Base-by-base conservation (phyloP, 768 basidiomycete genomes). In the Tylopilus balloui region DNA sequence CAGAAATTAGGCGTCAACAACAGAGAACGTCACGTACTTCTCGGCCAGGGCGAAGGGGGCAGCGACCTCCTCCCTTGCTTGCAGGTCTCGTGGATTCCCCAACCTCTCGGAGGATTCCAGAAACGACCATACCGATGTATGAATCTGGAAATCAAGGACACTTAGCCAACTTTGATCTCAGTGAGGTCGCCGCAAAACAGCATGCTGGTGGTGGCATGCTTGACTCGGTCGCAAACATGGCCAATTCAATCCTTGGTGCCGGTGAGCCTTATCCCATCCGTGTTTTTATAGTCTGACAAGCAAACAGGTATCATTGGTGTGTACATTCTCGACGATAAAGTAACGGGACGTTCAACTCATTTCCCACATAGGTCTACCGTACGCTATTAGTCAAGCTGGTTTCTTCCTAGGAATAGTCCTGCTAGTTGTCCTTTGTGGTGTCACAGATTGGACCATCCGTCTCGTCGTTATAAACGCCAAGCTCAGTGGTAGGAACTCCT, bases 381-480 rank as follows among this genome's bases (percentile, higher is more conserved):
- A 97, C 63, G 94, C 96, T 31, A 71, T 98, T 43, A 81, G 86
- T 55, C 91, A 95, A 74, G 94, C 96, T 27, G 96, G 96, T 2
- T 93, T 99, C 70, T 77, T 96, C 58, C 81, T 80, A 1, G 96
- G 96, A 12, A 69, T 96, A 19, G 23, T 87, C n/a, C 78, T 99
- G 2, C 77, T 99, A 21, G 72, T 93, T 24, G 66, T 83, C 0
- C 73, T 99, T 10, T 94, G 88, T 44, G 76, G 68, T 17, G 78
- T 96, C 34, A 97, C 96, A n/a, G 89, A 91, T 68, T 96, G 94
- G 94, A 99, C 96, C 3, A 96, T 99, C 47, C 84, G 93, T 15
- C 81, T 99, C 25, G 95, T 99, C 46, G 90, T 98, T 35, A 65
- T 92, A 59, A 97, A 97, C 63, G 95, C 93, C 27, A 99, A 99